Percentiles rank a stretch among this genome's conserved stretches.
Evolutionary conservation across 83 land plant genomes (phyloP).

Genomic region (Picea abies): DNA sequence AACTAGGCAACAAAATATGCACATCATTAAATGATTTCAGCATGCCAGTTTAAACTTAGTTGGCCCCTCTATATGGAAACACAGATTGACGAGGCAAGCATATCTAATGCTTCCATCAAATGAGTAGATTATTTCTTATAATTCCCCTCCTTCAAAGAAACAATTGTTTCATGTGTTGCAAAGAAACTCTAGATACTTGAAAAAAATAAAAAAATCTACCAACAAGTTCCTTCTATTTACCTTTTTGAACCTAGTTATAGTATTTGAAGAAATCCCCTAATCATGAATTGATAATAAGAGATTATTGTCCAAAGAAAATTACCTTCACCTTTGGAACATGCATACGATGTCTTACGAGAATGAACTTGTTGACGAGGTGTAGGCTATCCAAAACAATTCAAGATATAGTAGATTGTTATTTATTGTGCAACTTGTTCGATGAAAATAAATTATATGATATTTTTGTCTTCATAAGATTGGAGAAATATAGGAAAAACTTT

Average conservation of each 20-base stretch:
- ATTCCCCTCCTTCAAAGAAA: slow-evolving; percentile 19
- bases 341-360: slow-evolving; percentile 35
- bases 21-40: slow-evolving; percentile 5
- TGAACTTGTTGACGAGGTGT: slow-evolving; percentile 55
- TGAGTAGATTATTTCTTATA: slow-evolving; percentile 7
- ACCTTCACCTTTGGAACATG: slow-evolving; percentile 34
- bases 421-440: neutral
- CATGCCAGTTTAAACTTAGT: slow-evolving; percentile 8
- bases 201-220: neutral
- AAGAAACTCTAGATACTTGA: neutral
- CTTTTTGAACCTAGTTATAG: neutral
- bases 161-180: slow-evolving; percentile 17
- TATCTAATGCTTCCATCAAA: neutral
- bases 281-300: neutral
- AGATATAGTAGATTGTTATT: neutral
- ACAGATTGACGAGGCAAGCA: neutral
- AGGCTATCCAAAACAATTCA: slow-evolving; percentile 28
- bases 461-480: neutral
- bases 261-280: neutral
- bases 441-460: neutral
- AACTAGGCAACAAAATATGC: slow-evolving; percentile 5
- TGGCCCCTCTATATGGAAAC: slow-evolving; percentile 8
- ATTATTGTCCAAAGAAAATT: neutral
- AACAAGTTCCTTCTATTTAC: neutral
- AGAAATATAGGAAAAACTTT: neutral